phyloP scores from a whole-genome alignment of 2,329 filamentous ascomycete species.

The Fusarium mangiferae region DNA sequence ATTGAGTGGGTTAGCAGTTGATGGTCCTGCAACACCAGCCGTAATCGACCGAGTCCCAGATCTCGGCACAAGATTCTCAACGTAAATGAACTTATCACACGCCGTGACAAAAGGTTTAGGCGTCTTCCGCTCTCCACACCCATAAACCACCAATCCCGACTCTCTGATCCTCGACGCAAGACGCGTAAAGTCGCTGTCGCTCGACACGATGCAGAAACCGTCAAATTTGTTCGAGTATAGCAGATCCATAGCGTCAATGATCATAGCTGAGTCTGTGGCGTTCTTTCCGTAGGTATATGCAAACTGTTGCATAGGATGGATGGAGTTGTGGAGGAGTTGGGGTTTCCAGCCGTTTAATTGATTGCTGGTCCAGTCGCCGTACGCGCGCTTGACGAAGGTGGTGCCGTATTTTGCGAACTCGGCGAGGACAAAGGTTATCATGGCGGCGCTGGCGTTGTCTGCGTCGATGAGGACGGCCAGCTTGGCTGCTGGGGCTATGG shows the following conservation, averaged over 20 bases:
- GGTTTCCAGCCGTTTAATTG: conserved; percentile 46
- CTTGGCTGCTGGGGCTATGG: conserved; percentile 21
- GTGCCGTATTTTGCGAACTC: conserved; percentile 50
- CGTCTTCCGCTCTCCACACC: conserved; percentile 48
- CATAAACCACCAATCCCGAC: conserved; percentile 40
- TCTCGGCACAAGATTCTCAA: conserved; percentile 33
- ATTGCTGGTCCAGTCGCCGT: conserved; percentile 49
- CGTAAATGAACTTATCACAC: conserved; percentile 49
- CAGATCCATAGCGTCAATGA: conserved; percentile 53
- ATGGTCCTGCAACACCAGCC: background rate
- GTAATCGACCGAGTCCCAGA: background rate
- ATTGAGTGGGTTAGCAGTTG: background rate
- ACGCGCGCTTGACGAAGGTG: conserved; percentile 45
- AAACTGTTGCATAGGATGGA: conserved; percentile 52
- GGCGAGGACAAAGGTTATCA: conserved; percentile 37
- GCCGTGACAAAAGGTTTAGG: conserved; percentile 47
- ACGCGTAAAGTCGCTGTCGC: conserved; percentile 51
- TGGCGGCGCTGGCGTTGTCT: conserved; percentile 44
- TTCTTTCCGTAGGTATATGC: conserved; percentile 51
- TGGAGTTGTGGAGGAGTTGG: conserved; percentile 46
- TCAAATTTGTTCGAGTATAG: conserved; percentile 47
- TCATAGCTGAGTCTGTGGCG: conserved; percentile 49
- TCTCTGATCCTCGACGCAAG: conserved; percentile 49
- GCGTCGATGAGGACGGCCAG: conserved; percentile 50
- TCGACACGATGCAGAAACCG: conserved; percentile 50